A percentile compares a stretch with the other conserved stretches of the same genome.
Conservation (phyloP, 176 grass and related monocot species). For the Rhynchospora tenuis region DNA sequence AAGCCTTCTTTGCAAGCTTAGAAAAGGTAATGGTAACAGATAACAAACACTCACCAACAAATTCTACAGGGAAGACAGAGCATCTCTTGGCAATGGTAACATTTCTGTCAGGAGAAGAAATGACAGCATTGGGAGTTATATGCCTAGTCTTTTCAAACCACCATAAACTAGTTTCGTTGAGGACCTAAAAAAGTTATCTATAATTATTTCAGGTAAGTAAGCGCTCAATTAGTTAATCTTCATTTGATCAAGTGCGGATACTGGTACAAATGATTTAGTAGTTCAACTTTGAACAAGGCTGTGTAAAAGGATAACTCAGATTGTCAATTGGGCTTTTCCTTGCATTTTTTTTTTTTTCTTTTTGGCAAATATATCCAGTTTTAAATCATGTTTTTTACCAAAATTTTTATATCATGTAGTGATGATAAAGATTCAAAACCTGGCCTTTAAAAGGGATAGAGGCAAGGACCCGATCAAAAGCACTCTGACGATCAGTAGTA, state of each 20-base stretch:
- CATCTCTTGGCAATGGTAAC: conserved; percentile 93
- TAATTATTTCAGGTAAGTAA: neutral
- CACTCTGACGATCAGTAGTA: conserved; percentile 92
- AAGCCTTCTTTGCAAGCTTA: neutral
- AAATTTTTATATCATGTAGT: neutral
- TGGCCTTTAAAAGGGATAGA: conserved; percentile 98
- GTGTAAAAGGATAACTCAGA: neutral
- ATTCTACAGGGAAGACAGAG: conserved; percentile 97
- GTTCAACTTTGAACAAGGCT: neutral
- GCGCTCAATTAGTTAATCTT: neutral
- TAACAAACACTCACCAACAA: conserved; percentile 72
- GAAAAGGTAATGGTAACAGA: neutral
- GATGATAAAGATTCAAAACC: conserved; percentile 33
- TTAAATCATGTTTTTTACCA: neutral
- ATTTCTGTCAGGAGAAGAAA: conserved; percentile 83
- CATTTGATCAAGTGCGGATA: neutral
- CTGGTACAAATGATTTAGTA: neutral
- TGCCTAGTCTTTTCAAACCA: conserved; percentile 77
- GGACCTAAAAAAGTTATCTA: conserved; percentile 50
- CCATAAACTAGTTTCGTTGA: conserved; percentile 94
- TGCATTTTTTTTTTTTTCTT: neutral
- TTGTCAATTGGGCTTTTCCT: neutral
- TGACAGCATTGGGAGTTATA: conserved; percentile 91
- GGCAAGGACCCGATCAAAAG: conserved; percentile 84
- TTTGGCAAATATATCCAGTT: neutral